A percentile compares a stretch with the other conserved stretches of the same genome.
phyloP scores from a whole-genome alignment of 2,329 filamentous ascomycete genomes.

The Cladophialophora bantiana region DNA sequence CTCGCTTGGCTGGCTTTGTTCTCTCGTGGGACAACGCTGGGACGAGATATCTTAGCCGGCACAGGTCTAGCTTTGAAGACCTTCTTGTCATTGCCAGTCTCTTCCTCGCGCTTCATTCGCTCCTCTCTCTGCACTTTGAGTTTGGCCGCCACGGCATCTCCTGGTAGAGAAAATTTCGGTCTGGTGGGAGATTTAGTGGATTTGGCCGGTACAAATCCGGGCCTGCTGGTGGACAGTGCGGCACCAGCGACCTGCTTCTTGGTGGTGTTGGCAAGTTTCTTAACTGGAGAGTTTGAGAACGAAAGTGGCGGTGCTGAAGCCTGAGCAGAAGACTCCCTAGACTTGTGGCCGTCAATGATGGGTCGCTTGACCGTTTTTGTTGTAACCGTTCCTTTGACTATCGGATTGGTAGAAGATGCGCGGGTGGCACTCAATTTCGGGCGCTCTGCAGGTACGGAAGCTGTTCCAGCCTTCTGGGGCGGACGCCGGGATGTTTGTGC shows the following conservation, averaged over 20 bases:
- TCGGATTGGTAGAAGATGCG: constrained; percentile 24
- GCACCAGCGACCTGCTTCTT: constrained; percentile 51
- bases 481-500: constrained; percentile 41
- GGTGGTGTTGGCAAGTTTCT: constrained; percentile 44
- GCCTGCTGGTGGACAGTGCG: constrained; percentile 52
- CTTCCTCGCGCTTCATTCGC: constrained; percentile 54
- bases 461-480: constrained; percentile 31
- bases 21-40: constrained; percentile 48
- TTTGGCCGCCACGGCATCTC: constrained; percentile 61
- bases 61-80: constrained; percentile 59
- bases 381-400: constrained; percentile 24
- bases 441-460: constrained; percentile 10
- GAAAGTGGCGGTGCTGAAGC: constrained; percentile 27
- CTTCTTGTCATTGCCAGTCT: constrained; percentile 45
- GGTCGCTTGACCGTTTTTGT: constrained; percentile 33
- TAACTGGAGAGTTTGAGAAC: constrained; percentile 39
- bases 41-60: constrained; percentile 44
- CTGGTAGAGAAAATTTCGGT: constrained; percentile 60
- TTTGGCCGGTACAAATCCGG: constrained; percentile 59
- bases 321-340: constrained; percentile 24
- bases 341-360: constrained; percentile 27
- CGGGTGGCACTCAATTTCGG: constrained; percentile 17
- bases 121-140: constrained; percentile 60
- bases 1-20: constrained; percentile 57
- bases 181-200: constrained; percentile 59